Evolutionary conservation across 306 rosid genomes (phyloP).

Genomic region (Spatholobus suberectus): DNA sequence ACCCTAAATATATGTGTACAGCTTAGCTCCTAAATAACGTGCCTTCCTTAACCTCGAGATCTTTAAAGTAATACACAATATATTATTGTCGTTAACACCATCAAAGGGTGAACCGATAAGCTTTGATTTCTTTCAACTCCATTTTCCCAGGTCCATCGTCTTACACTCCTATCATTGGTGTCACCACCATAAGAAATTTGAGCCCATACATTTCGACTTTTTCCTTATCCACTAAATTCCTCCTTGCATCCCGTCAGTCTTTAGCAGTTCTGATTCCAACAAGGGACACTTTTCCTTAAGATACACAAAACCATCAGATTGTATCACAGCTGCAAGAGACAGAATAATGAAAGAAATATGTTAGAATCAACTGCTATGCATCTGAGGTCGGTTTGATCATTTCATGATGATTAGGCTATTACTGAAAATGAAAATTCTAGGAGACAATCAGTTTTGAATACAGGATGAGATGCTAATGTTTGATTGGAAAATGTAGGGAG

Average conservation of each 20-base stretch:
- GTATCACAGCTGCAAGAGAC: no score
- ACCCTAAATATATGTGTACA: no score
- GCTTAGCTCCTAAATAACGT: no score
- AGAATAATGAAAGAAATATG: slow-evolving; percentile 45
- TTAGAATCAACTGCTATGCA: slow-evolving; percentile 18
- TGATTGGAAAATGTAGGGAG: slow-evolving; percentile 12
- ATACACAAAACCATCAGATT: no score
- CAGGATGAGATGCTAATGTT: slow-evolving; percentile 32
- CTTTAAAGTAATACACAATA: no score
- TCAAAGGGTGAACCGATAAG: slow-evolving; percentile 74
- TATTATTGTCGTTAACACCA: slow-evolving; percentile 68
- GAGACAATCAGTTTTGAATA: slow-evolving; percentile 37
- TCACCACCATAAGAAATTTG: slow-evolving; percentile 90
- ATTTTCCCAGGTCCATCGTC: slow-evolving; percentile 85
- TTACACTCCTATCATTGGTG: slow-evolving; percentile 72
- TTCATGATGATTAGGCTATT: slow-evolving; percentile 41
- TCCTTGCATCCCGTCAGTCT: no score
- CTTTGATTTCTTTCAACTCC: slow-evolving; percentile 67
- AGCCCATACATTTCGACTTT: slow-evolving; percentile 87
- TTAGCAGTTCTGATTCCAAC: slow-evolving; percentile 86
- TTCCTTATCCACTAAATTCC: slow-evolving; percentile 87
- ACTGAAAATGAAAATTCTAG: slow-evolving; percentile 19
- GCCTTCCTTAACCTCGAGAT: no score
- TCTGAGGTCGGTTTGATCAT: background rate
- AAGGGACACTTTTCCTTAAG: slow-evolving; percentile 86